These are phyloP conservation scores for Aspergillus japonicus DNA, from an alignment of 2,329 filamentous ascomycete species.

Conservation along the genomic window DNA sequence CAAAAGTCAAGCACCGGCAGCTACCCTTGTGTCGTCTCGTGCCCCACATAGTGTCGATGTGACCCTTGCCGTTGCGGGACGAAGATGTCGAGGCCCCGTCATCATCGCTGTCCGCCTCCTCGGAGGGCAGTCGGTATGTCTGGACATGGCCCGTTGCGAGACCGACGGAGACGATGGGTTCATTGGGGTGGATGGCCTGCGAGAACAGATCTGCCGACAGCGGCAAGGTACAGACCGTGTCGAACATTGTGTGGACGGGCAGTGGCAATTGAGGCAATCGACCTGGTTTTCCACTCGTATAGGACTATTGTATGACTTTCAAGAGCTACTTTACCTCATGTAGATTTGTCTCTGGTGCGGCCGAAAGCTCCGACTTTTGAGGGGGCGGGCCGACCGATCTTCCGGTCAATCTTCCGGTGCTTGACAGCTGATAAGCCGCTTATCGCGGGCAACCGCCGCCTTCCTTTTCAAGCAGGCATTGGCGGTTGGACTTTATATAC, in stretches of 20 bases:
- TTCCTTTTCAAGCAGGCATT: not conserved
- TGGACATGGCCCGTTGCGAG: slow-evolving; percentile 82
- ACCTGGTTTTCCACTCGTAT: not conserved
- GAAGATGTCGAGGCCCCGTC: slow-evolving; percentile 43
- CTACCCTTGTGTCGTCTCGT: slow-evolving; percentile 91
- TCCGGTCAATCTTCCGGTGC: slow-evolving; percentile 14
- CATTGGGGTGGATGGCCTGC: slow-evolving; percentile 79
- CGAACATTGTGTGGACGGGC: slow-evolving; percentile 64
- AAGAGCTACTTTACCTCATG: slow-evolving; percentile 1
- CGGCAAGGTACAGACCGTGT: slow-evolving; percentile 87
- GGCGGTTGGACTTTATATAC: too few species aligned
- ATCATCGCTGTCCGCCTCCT: slow-evolving; percentile 51
- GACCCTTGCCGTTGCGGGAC: slow-evolving; percentile 64
- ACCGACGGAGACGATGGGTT: slow-evolving; percentile 83
- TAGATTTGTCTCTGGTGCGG: not conserved
- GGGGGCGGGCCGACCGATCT: slow-evolving; percentile 24
- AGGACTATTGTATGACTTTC: slow-evolving; percentile 5
- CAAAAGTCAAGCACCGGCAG: slow-evolving; percentile 78
- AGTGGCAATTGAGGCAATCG: not conserved
- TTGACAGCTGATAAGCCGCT: not conserved
- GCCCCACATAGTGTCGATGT: slow-evolving; percentile 80
- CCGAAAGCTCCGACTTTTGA: slow-evolving; percentile 8
- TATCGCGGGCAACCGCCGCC: not conserved
- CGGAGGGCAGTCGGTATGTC: slow-evolving; percentile 71
- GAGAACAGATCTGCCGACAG: slow-evolving; percentile 83